These are phyloP conservation scores for Kalmusia sp. DNA, from an alignment of 2,329 filamentous ascomycete genomes.

Conservation along the genomic window DNA sequence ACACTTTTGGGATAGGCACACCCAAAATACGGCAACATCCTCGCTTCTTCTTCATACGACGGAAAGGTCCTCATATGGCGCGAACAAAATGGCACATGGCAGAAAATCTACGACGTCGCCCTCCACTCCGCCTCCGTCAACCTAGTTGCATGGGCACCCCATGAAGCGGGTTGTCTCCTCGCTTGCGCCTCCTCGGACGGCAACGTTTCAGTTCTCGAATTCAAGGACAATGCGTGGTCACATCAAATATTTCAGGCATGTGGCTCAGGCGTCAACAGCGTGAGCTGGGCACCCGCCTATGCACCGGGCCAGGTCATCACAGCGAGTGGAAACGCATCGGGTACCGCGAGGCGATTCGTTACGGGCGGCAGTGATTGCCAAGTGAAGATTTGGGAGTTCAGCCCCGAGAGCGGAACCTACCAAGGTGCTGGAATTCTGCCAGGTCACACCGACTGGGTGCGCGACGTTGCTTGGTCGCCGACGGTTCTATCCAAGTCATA, in stretches of 20 bases:
- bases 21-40: conserved; percentile 97
- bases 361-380: conserved; percentile 94
- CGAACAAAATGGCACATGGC: conserved; percentile 70
- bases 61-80: conserved; percentile 99
- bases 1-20: conserved; percentile 66
- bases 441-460: conserved; percentile 95
- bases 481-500: conserved; percentile 95
- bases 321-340: conserved; percentile 62
- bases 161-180: conserved; percentile 92
- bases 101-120: conserved; percentile 90
- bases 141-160: conserved; percentile 96
- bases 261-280: conserved; percentile 91
- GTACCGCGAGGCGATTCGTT: conserved; percentile 79
- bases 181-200: conserved; percentile 95
- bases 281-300: conserved; percentile 91
- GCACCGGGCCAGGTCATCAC: conserved; percentile 85
- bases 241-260: conserved; percentile 91
- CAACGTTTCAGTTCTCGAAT: conserved; percentile 91
- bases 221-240: conserved; percentile 93
- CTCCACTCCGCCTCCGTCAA: conserved; percentile 97
- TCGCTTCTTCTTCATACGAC: conserved; percentile 94
- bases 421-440: conserved; percentile 62
- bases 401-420: conserved; percentile 61
- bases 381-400: conserved; percentile 90
- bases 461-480: conserved; percentile 96